These are phyloP conservation scores for Astrephomene gubernaculifera DNA, from an alignment of 139 green algal species.

Conservation along the genomic window DNA sequence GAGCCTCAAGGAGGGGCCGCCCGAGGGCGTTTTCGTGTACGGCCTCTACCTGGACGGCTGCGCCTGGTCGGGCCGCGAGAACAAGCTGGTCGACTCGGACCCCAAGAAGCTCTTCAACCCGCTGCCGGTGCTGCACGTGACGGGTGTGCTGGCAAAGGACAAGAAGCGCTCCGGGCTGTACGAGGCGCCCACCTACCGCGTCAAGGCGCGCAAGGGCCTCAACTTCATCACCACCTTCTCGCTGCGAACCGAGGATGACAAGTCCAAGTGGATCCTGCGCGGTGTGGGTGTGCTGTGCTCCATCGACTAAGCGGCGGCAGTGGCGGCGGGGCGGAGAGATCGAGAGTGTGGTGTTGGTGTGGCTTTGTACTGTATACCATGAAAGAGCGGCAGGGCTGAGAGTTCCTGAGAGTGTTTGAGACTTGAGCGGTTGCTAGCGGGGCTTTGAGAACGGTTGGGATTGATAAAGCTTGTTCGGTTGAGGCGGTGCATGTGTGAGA, in stretches of 20 bases:
- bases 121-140: slow-evolving; percentile 92
- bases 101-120: slow-evolving; percentile 93
- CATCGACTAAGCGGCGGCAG: slow-evolving; percentile 74
- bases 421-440: no score
- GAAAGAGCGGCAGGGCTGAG: no score
- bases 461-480: no score
- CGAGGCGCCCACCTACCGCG: slow-evolving; percentile 86
- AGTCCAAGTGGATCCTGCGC: slow-evolving; percentile 90
- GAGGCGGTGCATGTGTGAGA: no score
- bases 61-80: slow-evolving; percentile 88
- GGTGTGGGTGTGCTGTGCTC: slow-evolving; percentile 88
- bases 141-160: slow-evolving; percentile 85
- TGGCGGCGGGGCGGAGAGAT: no score
- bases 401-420: no score
- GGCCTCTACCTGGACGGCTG: slow-evolving; percentile 95
- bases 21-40: slow-evolving; percentile 94
- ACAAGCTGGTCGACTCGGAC: slow-evolving; percentile 89
- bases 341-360: no score
- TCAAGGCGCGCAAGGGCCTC: slow-evolving; percentile 84
- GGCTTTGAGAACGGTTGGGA: no score
- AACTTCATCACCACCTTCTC: slow-evolving; percentile 93
- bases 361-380: no score
- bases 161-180: slow-evolving; percentile 79
- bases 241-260: slow-evolving; percentile 86
- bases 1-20: slow-evolving; percentile 78